Conservation (phyloP, 495 filamentous ascomycete species). For the Pyrenula aspistea region DNA sequence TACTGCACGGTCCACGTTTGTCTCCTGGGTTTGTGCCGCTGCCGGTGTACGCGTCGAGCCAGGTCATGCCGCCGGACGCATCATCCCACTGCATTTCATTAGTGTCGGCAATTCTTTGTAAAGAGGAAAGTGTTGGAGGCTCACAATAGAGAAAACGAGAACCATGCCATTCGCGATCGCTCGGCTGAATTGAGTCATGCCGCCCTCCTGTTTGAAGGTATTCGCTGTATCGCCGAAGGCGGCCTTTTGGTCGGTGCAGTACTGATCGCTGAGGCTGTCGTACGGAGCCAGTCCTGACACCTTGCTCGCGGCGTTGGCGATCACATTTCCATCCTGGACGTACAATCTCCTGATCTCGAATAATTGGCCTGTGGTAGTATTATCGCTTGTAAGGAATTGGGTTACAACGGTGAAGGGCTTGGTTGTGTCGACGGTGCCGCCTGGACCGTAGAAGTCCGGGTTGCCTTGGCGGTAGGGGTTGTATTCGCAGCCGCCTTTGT, state of each 20-base stretch:
- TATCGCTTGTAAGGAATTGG: slow-evolving; percentile 46
- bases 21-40: not conserved
- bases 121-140: not conserved
- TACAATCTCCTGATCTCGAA: slow-evolving; percentile 49
- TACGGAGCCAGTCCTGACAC: not conserved
- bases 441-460: slow-evolving; percentile 40
- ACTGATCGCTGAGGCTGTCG: not conserved
- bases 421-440: slow-evolving; percentile 42
- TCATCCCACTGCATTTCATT: not conserved
- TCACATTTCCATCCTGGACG: slow-evolving; percentile 45
- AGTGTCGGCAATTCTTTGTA: not conserved
- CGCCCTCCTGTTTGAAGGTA: not conserved
- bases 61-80: not conserved
- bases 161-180: not conserved
- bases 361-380: slow-evolving; percentile 30
- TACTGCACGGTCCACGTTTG: not conserved
- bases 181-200: not conserved
- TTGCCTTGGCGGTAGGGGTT: slow-evolving; percentile 51
- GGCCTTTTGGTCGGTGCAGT: not conserved
- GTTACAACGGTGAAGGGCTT: slow-evolving; percentile 54
- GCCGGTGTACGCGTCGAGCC: not conserved
- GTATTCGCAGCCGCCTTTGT: slow-evolving; percentile 52
- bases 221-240: not conserved
- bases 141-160: not conserved
- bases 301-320: slow-evolving; percentile 9